Evolutionary conservation across 2,329 filamentous ascomycete genomes (phyloP).

Genomic region (Fusarium sp.): DNA sequence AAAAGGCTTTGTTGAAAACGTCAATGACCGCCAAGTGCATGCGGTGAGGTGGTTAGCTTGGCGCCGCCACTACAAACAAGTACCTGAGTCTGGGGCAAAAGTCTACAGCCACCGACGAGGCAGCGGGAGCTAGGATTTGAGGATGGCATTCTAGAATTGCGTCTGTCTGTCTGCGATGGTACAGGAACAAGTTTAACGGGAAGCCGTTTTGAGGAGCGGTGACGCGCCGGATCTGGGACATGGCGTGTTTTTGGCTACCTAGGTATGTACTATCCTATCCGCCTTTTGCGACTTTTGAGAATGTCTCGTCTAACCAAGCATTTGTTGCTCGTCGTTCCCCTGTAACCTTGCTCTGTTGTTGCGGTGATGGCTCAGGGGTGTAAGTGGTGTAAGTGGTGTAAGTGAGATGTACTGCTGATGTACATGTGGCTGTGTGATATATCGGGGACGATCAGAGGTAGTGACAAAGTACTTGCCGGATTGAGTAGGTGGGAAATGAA

Average conservation of each 20-base stretch:
- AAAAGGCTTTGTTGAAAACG: conserved; percentile 5
- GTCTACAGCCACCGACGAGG: conserved; percentile 23
- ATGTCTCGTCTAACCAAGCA: background rate
- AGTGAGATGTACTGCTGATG: conserved; percentile 24
- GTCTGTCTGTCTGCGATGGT: background rate
- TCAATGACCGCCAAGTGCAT: background rate
- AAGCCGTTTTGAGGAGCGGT: background rate
- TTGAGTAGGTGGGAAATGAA: conserved; percentile 38
- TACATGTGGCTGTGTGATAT: background rate
- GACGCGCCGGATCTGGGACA: conserved; percentile 7
- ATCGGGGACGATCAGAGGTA: conserved; percentile 4
- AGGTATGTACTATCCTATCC: background rate
- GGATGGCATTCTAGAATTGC: conserved; percentile 12
- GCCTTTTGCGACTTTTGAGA: background rate
- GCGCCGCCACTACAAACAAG: conserved; percentile 9
- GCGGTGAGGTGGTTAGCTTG: conserved; percentile 34
- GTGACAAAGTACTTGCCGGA: conserved; percentile 28
- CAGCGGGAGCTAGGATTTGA: background rate
- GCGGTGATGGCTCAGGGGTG: conserved; percentile 26
- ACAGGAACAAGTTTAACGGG: background rate
- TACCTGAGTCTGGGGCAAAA: conserved; percentile 31
- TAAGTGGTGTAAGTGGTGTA: conserved; percentile 10
- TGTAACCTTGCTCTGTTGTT: conserved; percentile 27
- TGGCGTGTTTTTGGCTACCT: background rate
- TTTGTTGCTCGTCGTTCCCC: conserved; percentile 7